Evolutionary conservation across 2,329 filamentous ascomycete genomes (phyloP).

Genomic region (Talaromyces amestolkiae): DNA sequence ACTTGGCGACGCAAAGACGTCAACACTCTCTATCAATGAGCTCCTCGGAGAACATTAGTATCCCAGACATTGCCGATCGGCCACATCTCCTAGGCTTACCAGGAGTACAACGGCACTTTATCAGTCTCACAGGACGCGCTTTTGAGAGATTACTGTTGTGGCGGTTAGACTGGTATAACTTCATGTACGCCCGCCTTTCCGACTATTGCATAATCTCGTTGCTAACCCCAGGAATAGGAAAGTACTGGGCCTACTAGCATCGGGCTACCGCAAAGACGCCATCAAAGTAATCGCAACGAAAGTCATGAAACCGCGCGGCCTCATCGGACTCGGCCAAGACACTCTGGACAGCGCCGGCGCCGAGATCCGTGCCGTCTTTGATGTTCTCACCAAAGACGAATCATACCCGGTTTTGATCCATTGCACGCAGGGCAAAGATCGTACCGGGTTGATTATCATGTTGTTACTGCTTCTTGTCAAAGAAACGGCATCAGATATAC

Average conservation of each 20-base stretch:
- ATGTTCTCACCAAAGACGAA: constrained; percentile 54
- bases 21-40: constrained; percentile 33
- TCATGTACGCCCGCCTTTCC: constrained; percentile 47
- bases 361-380: constrained; percentile 68
- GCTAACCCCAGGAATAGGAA: constrained; percentile 43
- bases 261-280: constrained; percentile 67
- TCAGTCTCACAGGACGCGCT: constrained; percentile 70
- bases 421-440: constrained; percentile 87
- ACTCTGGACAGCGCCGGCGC: constrained; percentile 65
- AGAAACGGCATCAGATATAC: constrained; percentile 46
- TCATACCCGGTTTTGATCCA: constrained; percentile 69
- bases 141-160: constrained; percentile 68
- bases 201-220: too few relatives aligned
- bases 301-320: constrained; percentile 69
- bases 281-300: constrained; percentile 67
- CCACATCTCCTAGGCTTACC: constrained; percentile 61
- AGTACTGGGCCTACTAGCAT: constrained; percentile 60
- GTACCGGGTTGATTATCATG: constrained; percentile 70
- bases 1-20: constrained; percentile 64
- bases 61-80: constrained; percentile 49
- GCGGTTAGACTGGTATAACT: constrained; percentile 65
- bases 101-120: constrained; percentile 61
- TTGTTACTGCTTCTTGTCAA: constrained; percentile 52
- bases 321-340: constrained; percentile 67
- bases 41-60: constrained; percentile 28